phyloP scores from a whole-genome alignment of 495 filamentous ascomycete genomes.

The Acidomyces sp. region DNA sequence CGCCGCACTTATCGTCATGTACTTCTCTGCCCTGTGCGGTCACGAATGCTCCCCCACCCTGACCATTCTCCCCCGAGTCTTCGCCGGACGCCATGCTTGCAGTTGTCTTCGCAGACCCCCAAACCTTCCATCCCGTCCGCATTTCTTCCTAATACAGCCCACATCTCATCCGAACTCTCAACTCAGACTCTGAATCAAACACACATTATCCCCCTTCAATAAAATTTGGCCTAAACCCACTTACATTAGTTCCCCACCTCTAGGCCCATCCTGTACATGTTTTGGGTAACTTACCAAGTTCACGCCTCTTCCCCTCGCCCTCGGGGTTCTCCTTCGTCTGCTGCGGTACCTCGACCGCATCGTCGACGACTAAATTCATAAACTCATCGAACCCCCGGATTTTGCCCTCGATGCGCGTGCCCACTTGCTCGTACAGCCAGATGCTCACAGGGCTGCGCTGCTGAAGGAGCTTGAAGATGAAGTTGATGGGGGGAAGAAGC shows the following conservation, averaged over 20 bases:
- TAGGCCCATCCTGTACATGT: not conserved
- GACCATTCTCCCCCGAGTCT: too few relatives aligned
- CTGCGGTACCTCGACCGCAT: slow-evolving; percentile 83
- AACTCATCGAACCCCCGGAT: slow-evolving; percentile 98
- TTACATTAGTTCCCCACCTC: not conserved
- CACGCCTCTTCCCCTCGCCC: slow-evolving; percentile 52
- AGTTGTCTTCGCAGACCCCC: too few relatives aligned
- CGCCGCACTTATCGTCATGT: too few relatives aligned
- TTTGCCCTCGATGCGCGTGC: slow-evolving; percentile 86
- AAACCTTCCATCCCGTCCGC: too few relatives aligned
- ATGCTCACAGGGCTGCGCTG: slow-evolving; percentile 76
- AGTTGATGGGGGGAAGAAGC: slow-evolving; percentile 91
- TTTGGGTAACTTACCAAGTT: slow-evolving; percentile 63
- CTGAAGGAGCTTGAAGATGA: slow-evolving; percentile 94
- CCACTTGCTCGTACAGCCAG: slow-evolving; percentile 93
- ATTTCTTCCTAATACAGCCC: too few relatives aligned
- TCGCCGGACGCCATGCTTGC: too few relatives aligned
- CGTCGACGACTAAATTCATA: slow-evolving; percentile 96
- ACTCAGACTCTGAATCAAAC: slow-evolving; percentile 25
- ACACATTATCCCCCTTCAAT: slow-evolving; percentile 91
- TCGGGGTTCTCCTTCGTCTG: slow-evolving; percentile 61
- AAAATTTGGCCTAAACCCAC: slow-evolving; percentile 69
- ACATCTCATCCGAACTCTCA: too few relatives aligned
- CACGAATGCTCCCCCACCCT: too few relatives aligned
- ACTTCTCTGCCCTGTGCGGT: too few relatives aligned